phyloP scores from a whole-genome alignment of 208 protist species.

The Leishmania lainsoni region DNA sequence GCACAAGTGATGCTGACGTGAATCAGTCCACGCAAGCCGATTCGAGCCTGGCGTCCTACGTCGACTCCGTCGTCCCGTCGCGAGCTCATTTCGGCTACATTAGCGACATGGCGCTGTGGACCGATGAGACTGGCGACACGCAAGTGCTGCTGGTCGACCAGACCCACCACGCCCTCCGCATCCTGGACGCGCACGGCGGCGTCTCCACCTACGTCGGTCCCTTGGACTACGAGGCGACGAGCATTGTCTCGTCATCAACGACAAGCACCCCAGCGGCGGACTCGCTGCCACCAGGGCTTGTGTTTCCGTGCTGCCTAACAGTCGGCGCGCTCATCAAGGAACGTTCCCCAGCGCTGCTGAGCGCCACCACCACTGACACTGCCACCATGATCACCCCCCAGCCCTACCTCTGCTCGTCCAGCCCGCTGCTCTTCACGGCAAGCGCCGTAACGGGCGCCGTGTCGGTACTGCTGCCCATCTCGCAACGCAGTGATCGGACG shows the following conservation, averaged over 20 bases:
- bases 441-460: conserved; percentile 35
- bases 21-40: neutral
- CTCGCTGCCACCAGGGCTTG: conserved; percentile 29
- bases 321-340: conserved; percentile 38
- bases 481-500: conserved; percentile 26
- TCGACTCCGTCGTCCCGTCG: conserved; percentile 37
- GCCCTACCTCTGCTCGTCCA: conserved; percentile 48
- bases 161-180: conserved; percentile 44
- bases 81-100: conserved; percentile 47
- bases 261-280: neutral
- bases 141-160: conserved; percentile 57
- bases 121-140: conserved; percentile 43
- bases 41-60: conserved; percentile 26
- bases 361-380: neutral
- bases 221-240: conserved; percentile 33
- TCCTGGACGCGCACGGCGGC: conserved; percentile 44
- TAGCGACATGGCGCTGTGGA: conserved; percentile 45
- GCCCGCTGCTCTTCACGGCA: conserved; percentile 33
- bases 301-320: conserved; percentile 20
- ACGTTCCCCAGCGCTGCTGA: conserved; percentile 28
- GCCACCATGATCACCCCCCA: conserved; percentile 33
- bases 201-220: conserved; percentile 57
- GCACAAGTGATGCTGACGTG: neutral
- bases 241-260: neutral
- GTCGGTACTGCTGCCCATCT: conserved; percentile 37